Percentiles rank a stretch among this genome's conserved stretches.
Evolutionary conservation across 2,329 filamentous ascomycete species (phyloP).

Genomic region (Teratosphaeria destructans): DNA sequence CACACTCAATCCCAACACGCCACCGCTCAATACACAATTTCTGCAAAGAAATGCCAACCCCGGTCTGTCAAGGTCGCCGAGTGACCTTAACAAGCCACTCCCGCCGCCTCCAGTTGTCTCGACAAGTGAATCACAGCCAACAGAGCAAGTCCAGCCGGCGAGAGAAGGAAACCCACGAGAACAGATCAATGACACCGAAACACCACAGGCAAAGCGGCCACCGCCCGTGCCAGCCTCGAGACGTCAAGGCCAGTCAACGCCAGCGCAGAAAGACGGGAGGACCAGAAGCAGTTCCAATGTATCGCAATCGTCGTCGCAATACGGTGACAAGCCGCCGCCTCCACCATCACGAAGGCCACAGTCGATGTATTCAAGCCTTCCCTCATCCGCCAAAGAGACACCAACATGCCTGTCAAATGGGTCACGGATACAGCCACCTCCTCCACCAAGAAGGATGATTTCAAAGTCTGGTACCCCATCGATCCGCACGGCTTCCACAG

Average conservation of each 20-base stretch:
- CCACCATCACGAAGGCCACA: constrained; percentile 20
- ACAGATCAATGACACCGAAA: constrained; percentile 3
- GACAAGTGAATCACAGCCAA: constrained; percentile 7
- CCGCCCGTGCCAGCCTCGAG: constrained; percentile 40
- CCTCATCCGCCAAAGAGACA: constrained; percentile 5
- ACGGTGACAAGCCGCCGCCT: constrained; percentile 15
- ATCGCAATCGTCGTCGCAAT: constrained; percentile 10
- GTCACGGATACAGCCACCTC: constrained; percentile 12
- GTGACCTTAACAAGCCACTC: constrained; percentile 53
- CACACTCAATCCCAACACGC: constrained; percentile 11
- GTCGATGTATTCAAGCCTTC: not conserved
- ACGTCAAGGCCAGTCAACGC: constrained; percentile 32
- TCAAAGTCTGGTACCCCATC: constrained; percentile 11
- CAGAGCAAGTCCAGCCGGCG: not conserved
- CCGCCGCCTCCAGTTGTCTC: constrained; percentile 18
- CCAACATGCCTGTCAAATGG: constrained; percentile 3
- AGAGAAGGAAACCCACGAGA: not conserved
- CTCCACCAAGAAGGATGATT: constrained; percentile 18
- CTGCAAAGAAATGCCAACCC: constrained; percentile 4
- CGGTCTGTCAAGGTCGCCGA: constrained; percentile 27
- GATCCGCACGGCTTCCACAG: constrained; percentile 10
- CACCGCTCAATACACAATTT: constrained; percentile 10
- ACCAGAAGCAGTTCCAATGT: constrained; percentile 19
- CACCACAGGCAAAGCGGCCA: constrained; percentile 29
- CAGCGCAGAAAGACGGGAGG: constrained; percentile 6